Percentiles rank a stretch among this genome's conserved stretches.
Evolutionary conservation across 2,329 filamentous ascomycete species (phyloP).

Genomic region (Talaromyces sp.): DNA sequence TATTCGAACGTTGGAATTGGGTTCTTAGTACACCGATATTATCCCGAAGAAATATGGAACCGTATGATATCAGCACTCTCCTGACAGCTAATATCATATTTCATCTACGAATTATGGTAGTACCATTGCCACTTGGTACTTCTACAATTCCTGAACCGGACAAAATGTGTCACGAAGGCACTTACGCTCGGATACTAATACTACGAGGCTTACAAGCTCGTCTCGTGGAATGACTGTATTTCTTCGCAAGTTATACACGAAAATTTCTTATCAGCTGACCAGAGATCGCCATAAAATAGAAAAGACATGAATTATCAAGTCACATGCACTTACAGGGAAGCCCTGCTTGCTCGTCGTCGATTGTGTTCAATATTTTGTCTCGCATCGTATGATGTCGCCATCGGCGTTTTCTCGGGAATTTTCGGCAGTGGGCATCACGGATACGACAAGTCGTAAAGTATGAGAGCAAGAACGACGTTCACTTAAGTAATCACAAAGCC

Average conservation of each 20-base stretch:
- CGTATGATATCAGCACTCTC: neutral
- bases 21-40: neutral
- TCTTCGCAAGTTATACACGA: neutral
- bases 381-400: neutral
- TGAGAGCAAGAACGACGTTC: too few species aligned
- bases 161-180: neutral
- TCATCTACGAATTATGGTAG: neutral
- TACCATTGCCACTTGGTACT: neutral
- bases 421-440: neutral
- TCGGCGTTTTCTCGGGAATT: neutral
- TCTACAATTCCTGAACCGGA: neutral
- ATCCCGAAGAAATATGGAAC: neutral
- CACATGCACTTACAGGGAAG: neutral
- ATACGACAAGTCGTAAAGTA: neutral
- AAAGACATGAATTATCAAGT: neutral
- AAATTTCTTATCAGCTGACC: neutral
- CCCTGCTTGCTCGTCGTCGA: neutral
- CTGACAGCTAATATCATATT: neutral
- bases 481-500: neutral
- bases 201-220: neutral
- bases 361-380: neutral
- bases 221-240: neutral
- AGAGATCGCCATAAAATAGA: neutral
- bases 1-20: neutral
- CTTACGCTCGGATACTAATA: neutral